Conservation (phyloP, 2,329 filamentous ascomycete genomes). For the Malbranchea cinnamomea region DNA sequence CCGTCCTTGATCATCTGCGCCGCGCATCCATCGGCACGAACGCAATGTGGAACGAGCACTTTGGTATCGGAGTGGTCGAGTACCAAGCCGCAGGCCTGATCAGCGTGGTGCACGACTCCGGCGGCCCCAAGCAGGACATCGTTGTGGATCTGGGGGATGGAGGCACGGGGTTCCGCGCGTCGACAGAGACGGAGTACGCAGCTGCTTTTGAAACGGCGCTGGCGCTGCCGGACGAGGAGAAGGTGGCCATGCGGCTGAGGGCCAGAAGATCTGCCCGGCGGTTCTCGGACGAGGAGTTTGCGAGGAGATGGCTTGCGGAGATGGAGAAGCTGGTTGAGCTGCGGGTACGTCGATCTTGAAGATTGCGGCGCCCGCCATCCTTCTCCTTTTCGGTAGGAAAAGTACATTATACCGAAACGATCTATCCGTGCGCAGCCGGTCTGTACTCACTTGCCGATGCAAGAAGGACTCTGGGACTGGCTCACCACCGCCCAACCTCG, state of each 20-base stretch:
- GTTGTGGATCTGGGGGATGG: conserved; percentile 63
- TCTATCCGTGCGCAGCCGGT: no score
- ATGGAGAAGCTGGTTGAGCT: conserved; percentile 54
- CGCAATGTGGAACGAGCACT: conserved; percentile 99
- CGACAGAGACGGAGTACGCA: conserved; percentile 64
- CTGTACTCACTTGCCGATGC: no score
- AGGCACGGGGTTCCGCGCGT: conserved; percentile 77
- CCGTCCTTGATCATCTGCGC: conserved; percentile 66
- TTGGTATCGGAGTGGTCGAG: conserved; percentile 95
- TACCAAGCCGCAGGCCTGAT: conserved; percentile 93
- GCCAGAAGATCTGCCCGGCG: conserved; percentile 65
- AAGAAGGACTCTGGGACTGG: no score
- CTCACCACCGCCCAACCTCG: no score
- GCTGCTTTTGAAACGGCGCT: conserved; percentile 65
- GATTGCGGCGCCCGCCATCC: no score
- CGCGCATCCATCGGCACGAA: conserved; percentile 78
- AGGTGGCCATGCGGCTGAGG: conserved; percentile 56
- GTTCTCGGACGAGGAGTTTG: conserved; percentile 82
- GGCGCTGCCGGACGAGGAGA: conserved; percentile 44
- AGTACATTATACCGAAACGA: no score
- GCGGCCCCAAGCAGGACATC: conserved; percentile 86
- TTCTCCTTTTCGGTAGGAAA: no score
- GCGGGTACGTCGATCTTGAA: conserved; percentile 12
- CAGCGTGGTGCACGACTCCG: conserved; percentile 81
- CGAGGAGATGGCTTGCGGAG: conserved; percentile 58